Evolutionary conservation across 2,329 filamentous ascomycete genomes (phyloP), one percentile per base, ranked within the genome.

Genomic region (Penicillium sp.): DNA sequence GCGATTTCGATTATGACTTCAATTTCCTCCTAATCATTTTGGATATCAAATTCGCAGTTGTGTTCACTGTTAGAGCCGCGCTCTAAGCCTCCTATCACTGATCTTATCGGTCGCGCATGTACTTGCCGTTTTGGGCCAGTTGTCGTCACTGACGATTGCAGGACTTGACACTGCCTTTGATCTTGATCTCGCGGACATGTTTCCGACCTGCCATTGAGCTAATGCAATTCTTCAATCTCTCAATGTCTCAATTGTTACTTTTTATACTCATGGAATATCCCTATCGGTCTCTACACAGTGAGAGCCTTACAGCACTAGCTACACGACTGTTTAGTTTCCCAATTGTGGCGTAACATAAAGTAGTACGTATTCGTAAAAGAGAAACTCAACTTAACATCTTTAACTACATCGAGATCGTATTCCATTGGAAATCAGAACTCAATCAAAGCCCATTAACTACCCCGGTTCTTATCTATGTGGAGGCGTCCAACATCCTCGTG

Each of bases 41-140:
- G 41, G 30, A 14, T 7, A 22, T 22, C 34, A 22, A 3, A 22
- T 3, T 10, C 3, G 27, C 25, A 18, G n/a, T 11, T n/a, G n/a
- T n/a, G n/a, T n/a, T n/a, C n/a, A n/a, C 6, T 39, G 9, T 13
- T 31, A 25, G 16, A 38, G 34, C 46, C 33, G 41, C 50, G 46
- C 43, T 40, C 36, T 39, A 38, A 30, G 33, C 28, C 46, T 46
- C 50, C 49, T 46, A 42, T 27, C 19, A 27, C 35, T 36, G 47
- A 53, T 40, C 52, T 57, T 59, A 60, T 60, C 58, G 22, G 13
- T 13, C 10, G 39, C 55, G 58, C 56, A 40, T 58, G 49, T 41
- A 59, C 58, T 53, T 60, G 30, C 58, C 41, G 4, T 30, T 56
- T 59, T 45, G 13, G 49, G 56, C 10, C 18, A 27, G 19, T 11